Evolutionary conservation across 108 stramenopile genomes (phyloP), one percentile per base, ranked within the genome.

Genomic region (Fragilaria crotonensis): DNA sequence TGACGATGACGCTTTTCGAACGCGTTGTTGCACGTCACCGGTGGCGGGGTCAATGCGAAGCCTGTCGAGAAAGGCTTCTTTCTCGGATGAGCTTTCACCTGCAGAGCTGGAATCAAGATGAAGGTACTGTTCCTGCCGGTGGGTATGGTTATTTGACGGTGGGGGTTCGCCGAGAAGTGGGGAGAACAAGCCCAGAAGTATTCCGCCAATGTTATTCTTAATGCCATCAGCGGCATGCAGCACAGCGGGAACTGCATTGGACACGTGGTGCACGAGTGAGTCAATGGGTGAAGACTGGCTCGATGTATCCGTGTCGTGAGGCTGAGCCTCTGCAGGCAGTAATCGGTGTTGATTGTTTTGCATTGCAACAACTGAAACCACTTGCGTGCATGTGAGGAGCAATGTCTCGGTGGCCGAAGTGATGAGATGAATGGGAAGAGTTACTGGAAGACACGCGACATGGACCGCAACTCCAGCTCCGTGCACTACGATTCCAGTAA

Each of bases 381-480:
- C 36, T 11, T 41, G 36, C 14, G 36, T 41, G 36, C 36, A 41
- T 41, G 36, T 41, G 36, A 14, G 14, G 7, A 41, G 7, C 36
- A 41, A 41, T 7, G 14, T 41, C 7, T 41, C 14, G 36, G 65
- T 64, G 18, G 78, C 60, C 0, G 69, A 33, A 45, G 64, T 33
- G 21, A 66, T 60, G 7, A 71, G 62, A 33, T 74, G 72, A 5
- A 73, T 27, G 21, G 78, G 78, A 30, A 79, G 22, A 5, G 69
- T 71, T 9, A 73, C 59, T 5, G 78, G 78, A 14, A 79, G 54
- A 0, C 58, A 62, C 7, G 64, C 78, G n/a, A 59, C 56, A 31
- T 73, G 48, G 25, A 79, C 31, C 21, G 47, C 53, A 4, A 64
- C 14, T 4, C 64, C 60, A n/a, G 68, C 66, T n/a, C 64, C 62